phyloP scores from a whole-genome alignment of 139 green algal species.

The Micromonas pusilla region DNA sequence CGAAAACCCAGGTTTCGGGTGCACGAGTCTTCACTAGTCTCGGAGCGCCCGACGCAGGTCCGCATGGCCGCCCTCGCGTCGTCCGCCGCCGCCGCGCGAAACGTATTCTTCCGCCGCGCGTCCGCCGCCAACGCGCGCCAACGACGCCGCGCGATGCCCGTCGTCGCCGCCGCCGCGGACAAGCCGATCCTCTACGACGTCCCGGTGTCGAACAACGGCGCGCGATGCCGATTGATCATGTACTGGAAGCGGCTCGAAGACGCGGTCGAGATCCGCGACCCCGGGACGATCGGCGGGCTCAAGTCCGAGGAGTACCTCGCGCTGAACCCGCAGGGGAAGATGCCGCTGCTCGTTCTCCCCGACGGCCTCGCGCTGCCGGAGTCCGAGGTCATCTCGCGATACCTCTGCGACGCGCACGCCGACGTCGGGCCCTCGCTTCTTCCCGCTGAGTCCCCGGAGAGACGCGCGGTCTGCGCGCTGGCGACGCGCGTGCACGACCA shows the following conservation, averaged over 20 bases:
- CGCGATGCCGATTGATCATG: conserved; percentile 50
- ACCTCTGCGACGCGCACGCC: conserved; percentile 61
- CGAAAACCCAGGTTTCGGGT: too few relatives aligned
- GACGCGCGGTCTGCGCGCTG: conserved; percentile 40
- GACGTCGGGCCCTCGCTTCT: conserved; percentile 40
- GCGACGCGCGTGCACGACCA: conserved; percentile 56
- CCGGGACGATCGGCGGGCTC: conserved; percentile 47
- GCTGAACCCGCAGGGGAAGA: conserved; percentile 56
- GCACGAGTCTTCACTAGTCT: too few relatives aligned
- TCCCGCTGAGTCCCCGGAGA: conserved; percentile 50
- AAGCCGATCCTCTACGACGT: conserved; percentile 54
- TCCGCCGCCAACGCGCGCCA: too few relatives aligned
- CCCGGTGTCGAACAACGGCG: conserved; percentile 58
- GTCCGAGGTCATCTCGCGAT: conserved; percentile 60
- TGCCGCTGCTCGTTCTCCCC: conserved; percentile 60
- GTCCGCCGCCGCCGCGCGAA: neutral
- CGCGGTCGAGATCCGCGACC: conserved; percentile 50
- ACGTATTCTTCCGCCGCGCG: neutral
- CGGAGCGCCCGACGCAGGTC: too few relatives aligned
- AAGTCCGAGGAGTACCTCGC: conserved; percentile 43
- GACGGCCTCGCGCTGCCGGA: conserved; percentile 56
- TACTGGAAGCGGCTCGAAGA: conserved; percentile 56
- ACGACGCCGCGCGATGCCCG: neutral
- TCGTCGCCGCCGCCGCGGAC: neutral
- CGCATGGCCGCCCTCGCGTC: neutral